These are phyloP conservation scores for Noccaea caerulescens DNA, from an alignment of 345 rosid species.

Conservation along the genomic window DNA sequence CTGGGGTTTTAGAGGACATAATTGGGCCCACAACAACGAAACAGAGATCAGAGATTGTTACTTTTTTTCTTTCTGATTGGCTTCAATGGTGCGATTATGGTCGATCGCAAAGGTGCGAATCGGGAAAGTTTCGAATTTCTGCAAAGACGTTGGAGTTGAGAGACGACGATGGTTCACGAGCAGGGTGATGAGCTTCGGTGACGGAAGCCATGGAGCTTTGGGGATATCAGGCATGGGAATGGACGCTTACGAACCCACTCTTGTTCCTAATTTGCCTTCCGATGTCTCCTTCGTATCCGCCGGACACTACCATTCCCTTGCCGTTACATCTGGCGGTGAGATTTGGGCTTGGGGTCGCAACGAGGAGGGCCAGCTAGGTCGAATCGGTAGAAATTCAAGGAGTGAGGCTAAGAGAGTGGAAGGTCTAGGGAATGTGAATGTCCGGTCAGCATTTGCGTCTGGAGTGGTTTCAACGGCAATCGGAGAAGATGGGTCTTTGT, in stretches of 20 bases:
- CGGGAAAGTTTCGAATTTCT: background rate
- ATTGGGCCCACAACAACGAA: constrained; percentile 1
- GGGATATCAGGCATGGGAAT: constrained; percentile 61
- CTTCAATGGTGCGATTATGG: constrained; percentile 29
- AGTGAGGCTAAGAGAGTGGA: constrained; percentile 70
- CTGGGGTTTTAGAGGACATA: constrained; percentile 33
- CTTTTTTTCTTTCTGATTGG: background rate
- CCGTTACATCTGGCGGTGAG: constrained; percentile 71
- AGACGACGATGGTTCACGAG: constrained; percentile 38
- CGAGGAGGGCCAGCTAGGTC: constrained; percentile 82
- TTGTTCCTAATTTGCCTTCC: constrained; percentile 58
- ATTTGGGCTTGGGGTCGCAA: constrained; percentile 96
- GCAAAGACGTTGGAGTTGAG: background rate
- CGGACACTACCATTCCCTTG: constrained; percentile 95
- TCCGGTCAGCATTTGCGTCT: constrained; percentile 70
- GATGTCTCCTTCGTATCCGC: constrained; percentile 57
- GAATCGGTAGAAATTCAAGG: constrained; percentile 56
- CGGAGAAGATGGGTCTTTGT: constrained; percentile 80
- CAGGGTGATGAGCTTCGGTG: constrained; percentile 87
- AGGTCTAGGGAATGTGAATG: constrained; percentile 64
- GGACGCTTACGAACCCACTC: constrained; percentile 75
- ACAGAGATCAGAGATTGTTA: background rate
- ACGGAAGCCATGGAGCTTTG: constrained; percentile 78
- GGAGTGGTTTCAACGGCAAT: constrained; percentile 83
- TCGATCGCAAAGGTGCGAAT: constrained; percentile 20